Conservation (phyloP, 1,284 basidiomycete species). For the Fomitiporia mediterranea region DNA sequence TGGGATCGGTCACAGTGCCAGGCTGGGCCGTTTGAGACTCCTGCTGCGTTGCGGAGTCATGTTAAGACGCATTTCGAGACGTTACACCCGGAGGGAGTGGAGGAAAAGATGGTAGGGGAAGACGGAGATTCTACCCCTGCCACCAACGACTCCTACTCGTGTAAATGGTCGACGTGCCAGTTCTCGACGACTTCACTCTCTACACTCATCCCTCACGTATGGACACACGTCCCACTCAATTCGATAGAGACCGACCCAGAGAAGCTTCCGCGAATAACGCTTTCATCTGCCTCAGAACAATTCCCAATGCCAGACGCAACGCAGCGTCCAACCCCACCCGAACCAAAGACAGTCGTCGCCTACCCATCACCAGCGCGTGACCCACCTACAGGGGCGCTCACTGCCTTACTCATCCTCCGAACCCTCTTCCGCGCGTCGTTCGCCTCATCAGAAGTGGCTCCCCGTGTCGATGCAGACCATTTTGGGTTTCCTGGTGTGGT, state of each 20-base stretch:
- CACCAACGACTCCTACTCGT: too few species aligned
- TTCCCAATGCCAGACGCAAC: conserved; percentile 61
- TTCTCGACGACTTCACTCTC: conserved; percentile 43
- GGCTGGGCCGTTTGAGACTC: conserved; percentile 40
- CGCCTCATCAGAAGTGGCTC: conserved; percentile 62
- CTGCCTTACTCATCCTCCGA: conserved; percentile 69
- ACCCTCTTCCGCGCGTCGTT: conserved; percentile 73
- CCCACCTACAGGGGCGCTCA: conserved; percentile 67
- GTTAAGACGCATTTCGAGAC: conserved; percentile 44
- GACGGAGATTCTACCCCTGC: too few species aligned
- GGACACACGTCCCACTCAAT: conserved; percentile 65
- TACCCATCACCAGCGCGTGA: conserved; percentile 54
- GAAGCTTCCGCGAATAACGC: conserved; percentile 63
- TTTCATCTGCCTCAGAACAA: conserved; percentile 46
- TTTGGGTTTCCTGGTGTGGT: conserved; percentile 77
- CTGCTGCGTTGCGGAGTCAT: conserved; percentile 65
- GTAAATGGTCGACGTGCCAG: conserved; percentile 64
- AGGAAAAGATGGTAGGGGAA: conserved; percentile 30
- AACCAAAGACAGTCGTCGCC: conserved; percentile 50
- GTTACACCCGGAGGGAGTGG: too few species aligned
- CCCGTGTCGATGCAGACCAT: conserved; percentile 69
- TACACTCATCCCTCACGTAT: conserved; percentile 55
- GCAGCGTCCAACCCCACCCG: conserved; percentile 55
- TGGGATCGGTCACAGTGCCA: conserved; percentile 61
- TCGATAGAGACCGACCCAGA: conserved; percentile 47